A percentile compares a stretch with the other conserved stretches of the same genome.
Evolutionary conservation across 2,329 filamentous ascomycete genomes (phyloP).

Genomic region (Beauveria rudraprayagi): DNA sequence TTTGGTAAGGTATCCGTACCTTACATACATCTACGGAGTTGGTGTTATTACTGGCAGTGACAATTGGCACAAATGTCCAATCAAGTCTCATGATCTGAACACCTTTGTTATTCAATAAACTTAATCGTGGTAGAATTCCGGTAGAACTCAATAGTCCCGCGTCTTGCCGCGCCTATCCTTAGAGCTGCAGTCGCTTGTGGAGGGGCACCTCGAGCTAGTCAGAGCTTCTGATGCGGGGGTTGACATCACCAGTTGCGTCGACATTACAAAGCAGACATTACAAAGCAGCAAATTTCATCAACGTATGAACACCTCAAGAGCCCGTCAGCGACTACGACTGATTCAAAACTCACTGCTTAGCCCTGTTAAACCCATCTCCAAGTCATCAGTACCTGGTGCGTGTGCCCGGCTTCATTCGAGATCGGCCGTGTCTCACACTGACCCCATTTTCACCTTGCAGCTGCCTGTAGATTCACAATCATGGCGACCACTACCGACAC

Average conservation of each 20-base stretch:
- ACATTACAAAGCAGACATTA: slow-evolving; percentile 7
- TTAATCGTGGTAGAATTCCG: no score
- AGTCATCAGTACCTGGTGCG: background rate
- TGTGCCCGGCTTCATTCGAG: background rate
- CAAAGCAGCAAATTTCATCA: background rate
- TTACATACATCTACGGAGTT: no score
- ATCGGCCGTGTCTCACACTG: background rate
- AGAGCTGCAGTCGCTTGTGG: background rate
- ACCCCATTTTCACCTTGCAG: background rate
- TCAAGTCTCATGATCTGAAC: no score
- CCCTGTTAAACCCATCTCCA: background rate
- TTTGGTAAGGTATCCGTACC: no score
- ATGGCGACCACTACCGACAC: slow-evolving; percentile 66
- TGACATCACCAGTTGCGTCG: slow-evolving; percentile 10
- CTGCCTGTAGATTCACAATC: slow-evolving; percentile 28
- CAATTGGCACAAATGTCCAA: no score
- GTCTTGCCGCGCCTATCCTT: no score
- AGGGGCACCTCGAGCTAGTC: background rate
- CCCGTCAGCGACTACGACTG: slow-evolving; percentile 10
- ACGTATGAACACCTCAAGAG: slow-evolving; percentile 12
- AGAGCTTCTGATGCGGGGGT: slow-evolving; percentile 5
- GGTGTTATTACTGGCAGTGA: no score
- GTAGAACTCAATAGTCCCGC: no score
- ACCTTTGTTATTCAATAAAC: no score
- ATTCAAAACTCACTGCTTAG: slow-evolving; percentile 5